Conservation (phyloP, 2,329 filamentous ascomycete genomes). For the Coccinonectria pachysandricola region DNA sequence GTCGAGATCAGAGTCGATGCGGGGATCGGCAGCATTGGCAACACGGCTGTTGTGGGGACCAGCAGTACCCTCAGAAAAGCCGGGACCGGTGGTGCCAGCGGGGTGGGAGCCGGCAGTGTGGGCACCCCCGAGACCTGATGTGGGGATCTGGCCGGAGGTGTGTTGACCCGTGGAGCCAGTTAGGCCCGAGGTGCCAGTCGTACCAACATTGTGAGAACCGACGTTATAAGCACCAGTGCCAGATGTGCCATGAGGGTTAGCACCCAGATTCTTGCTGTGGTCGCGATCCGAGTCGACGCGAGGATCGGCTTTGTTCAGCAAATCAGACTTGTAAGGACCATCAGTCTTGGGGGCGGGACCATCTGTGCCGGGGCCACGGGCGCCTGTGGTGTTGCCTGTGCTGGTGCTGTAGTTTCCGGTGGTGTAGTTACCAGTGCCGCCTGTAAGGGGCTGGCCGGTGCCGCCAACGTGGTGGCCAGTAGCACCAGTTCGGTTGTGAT, state of each 20-base stretch:
- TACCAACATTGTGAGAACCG: constrained; percentile 20
- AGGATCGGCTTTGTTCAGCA: constrained; percentile 42
- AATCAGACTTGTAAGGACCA: constrained; percentile 36
- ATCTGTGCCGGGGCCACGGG: constrained; percentile 2
- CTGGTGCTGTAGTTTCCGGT: constrained; percentile 28
- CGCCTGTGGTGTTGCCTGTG: constrained; percentile 4
- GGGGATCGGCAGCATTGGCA: constrained; percentile 41
- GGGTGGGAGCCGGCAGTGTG: constrained; percentile 3
- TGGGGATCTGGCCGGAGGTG: neutral
- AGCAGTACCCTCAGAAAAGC: constrained; percentile 12
- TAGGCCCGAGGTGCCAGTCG: constrained; percentile 7
- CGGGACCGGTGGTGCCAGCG: constrained; percentile 5
- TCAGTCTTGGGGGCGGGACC: constrained; percentile 18
- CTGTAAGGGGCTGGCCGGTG: no score
- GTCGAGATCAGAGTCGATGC: constrained; percentile 43
- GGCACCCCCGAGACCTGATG: no score
- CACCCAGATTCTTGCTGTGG: constrained; percentile 22
- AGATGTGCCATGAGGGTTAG: constrained; percentile 23
- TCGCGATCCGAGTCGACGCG: constrained; percentile 44
- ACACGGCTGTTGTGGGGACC: constrained; percentile 36
- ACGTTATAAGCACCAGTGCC: constrained; percentile 22
- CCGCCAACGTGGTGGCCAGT: no score
- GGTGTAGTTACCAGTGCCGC: constrained; percentile 29
- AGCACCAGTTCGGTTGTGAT: constrained; percentile 23
- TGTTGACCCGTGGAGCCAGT: constrained; percentile 6